Evolutionary conservation across 768 basidiomycete genomes (phyloP), one percentile per base, ranked within the genome.

Genomic region (Pleurotus giganteus): DNA sequence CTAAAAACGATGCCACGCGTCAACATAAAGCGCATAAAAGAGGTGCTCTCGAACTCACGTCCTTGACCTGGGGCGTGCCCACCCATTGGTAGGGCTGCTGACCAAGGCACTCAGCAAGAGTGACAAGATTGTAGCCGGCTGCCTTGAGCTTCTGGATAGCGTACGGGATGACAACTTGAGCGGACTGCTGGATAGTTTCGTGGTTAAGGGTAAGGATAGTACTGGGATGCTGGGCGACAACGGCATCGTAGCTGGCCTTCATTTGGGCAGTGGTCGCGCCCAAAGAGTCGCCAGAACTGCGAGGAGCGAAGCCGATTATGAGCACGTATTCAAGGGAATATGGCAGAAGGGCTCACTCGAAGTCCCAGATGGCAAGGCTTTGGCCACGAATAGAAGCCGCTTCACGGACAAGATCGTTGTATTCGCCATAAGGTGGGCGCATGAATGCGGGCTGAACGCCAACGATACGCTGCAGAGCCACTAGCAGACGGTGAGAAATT

Each of bases 131-230:
- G 56, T 76, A 77, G 6, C 74, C 73, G 17, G 74, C 74, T 0
- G 58, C 63, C 49, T 71, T 62, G 44, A 77, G 55, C 45, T 67
- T 66, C 41, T 60, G 19, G 54, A 77, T 73, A 11, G 67, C 73
- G 42, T 67, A 71, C 2, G 74, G 75, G 24, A 76, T 64, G 5
- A 75, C 69, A 50, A 72, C 31, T 34, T 50, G 32, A 4, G 49
- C n/a, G 4, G 34, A 31, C 3, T 28, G 7, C 13, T 34, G 28
- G 12, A 34, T 17, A 7, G 69, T 68, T 58, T 79, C 76, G 54
- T 79, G 77, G 57, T 75, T 77, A 44, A 79, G 64, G 0, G 74
- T 60, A 24, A 80, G 58, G 39, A 77, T 67, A 13, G 63, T 76
- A 42, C 53, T 63, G 8, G 74, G 75, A 45, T 69, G 69, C 9